These are phyloP conservation scores for Yamadazyma insecticola DNA, from an alignment of 805 yeast genomes.

Conservation along the genomic window DNA sequence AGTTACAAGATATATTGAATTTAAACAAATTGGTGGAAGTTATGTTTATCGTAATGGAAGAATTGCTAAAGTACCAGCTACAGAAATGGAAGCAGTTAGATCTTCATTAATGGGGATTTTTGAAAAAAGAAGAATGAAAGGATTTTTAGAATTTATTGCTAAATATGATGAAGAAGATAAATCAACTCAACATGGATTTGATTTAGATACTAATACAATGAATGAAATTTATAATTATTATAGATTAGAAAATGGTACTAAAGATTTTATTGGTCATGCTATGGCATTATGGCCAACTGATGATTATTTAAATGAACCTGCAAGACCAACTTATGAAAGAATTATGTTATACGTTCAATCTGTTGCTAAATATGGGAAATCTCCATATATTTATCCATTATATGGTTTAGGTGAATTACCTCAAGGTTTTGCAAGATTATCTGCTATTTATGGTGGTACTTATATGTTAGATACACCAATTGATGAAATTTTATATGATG, in stretches of 20 bases:
- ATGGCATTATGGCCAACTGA: conserved; percentile 97
- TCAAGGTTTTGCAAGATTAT: conserved; percentile 96
- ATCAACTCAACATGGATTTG: conserved; percentile 79
- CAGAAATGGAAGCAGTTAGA: conserved; percentile 83
- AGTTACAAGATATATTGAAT: conserved; percentile 92
- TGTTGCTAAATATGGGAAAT: conserved; percentile 91
- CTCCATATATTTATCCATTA: conserved; percentile 93
- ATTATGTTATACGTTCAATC: conserved; percentile 81
- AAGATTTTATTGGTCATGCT: conserved; percentile 96
- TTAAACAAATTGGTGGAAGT: conserved; percentile 94
- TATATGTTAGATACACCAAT: conserved; percentile 97
- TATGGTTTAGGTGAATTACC: conserved; percentile 97
- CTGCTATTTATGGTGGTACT: conserved; percentile 98
- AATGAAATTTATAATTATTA: conserved; percentile 84
- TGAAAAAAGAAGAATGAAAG: conserved; percentile 93
- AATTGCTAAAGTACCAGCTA: conserved; percentile 93
- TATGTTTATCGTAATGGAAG: conserved; percentile 87
- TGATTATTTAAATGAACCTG: conserved; percentile 81
- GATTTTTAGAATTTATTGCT: conserved; percentile 83
- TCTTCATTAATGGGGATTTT: conserved; percentile 94
- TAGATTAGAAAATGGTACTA: conserved; percentile 88
- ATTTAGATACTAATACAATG: conserved; percentile 86
- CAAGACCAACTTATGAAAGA: conserved; percentile 87
- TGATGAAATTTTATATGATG: conserved; percentile 77
- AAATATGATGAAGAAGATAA: conserved; percentile 73